Percentiles rank a stretch among this genome's conserved stretches.
Evolutionary conservation across 306 rosid species (phyloP).

Genomic region (Canavalia ensiformis): DNA sequence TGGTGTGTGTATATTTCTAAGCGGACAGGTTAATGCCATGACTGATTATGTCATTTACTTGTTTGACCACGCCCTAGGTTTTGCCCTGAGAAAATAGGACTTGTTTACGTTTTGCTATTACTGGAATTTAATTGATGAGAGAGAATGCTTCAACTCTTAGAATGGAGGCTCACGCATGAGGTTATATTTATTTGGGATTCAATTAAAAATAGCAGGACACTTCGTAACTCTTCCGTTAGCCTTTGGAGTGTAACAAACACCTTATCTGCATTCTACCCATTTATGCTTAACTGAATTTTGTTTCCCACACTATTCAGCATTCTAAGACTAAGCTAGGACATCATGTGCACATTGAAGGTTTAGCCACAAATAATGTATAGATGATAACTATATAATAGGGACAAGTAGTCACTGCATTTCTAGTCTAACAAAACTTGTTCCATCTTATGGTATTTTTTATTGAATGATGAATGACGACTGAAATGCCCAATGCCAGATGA

Average conservation of each 20-base stretch:
- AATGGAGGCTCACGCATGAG: not conserved
- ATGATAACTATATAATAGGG: not conserved
- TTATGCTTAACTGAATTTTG: not conserved
- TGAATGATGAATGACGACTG: not conserved
- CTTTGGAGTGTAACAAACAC: not conserved
- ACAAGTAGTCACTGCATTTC: not conserved
- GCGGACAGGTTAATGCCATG: not conserved
- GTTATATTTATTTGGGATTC: not conserved
- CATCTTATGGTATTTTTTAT: not conserved
- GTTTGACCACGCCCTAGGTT: not conserved
- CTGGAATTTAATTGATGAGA: not conserved
- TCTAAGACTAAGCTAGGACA: not conserved
- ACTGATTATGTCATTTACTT: slow-evolving; percentile 26
- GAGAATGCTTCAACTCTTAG: slow-evolving; percentile 6
- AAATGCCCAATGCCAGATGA: not conserved
- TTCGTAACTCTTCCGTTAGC: not conserved
- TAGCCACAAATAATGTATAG: not conserved
- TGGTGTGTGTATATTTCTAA: slow-evolving; percentile 19
- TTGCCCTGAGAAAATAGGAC: slow-evolving; percentile 1
- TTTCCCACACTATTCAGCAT: slow-evolving; percentile 1
- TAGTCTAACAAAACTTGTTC: not conserved
- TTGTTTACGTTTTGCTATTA: not conserved
- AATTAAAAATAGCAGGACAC: not conserved
- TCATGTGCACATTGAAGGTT: slow-evolving; percentile 8
- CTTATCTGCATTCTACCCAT: not conserved